These are phyloP conservation scores for Hypsizygus ulmarius DNA, from an alignment of 1,284 basidiomycete species.

Conservation along the genomic window DNA sequence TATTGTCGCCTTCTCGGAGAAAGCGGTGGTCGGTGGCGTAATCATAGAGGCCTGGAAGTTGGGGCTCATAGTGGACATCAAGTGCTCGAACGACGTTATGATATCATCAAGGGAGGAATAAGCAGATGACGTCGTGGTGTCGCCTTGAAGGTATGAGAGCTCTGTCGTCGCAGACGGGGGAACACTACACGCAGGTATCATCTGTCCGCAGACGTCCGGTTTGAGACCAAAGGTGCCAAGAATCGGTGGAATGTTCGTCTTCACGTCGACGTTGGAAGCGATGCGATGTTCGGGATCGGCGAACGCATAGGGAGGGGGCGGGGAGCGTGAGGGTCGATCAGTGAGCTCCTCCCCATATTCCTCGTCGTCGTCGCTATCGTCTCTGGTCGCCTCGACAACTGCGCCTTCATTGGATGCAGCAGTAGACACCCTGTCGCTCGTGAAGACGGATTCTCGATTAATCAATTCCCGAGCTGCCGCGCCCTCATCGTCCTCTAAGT, in stretches of 20 bases:
- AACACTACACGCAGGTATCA: slow-evolving; percentile 2
- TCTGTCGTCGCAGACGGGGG: slow-evolving; percentile 9
- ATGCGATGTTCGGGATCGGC: slow-evolving; percentile 3
- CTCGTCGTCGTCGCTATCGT: slow-evolving; percentile 12
- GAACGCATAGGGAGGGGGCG: slow-evolving; percentile 17
- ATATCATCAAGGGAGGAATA: slow-evolving; percentile 20
- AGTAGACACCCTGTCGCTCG: slow-evolving; percentile 9
- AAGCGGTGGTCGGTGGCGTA: not conserved
- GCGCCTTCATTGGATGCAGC: slow-evolving; percentile 3
- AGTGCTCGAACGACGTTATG: slow-evolving; percentile 20
- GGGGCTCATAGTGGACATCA: slow-evolving; percentile 17
- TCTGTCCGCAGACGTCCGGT: not conserved
- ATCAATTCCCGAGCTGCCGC: slow-evolving; percentile 16
- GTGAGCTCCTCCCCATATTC: slow-evolving; percentile 10
- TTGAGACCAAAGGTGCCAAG: not conserved
- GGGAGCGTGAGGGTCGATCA: slow-evolving; percentile 5
- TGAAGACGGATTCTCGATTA: slow-evolving; percentile 18
- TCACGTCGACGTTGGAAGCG: not conserved
- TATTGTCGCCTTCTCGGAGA: not conserved
- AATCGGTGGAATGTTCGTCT: not conserved
- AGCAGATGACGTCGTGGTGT: slow-evolving; percentile 7
- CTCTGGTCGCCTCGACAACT: slow-evolving; percentile 4
- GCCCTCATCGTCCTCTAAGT: slow-evolving; percentile 7
- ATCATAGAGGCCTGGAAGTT: slow-evolving; percentile 2
- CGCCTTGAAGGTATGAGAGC: slow-evolving; percentile 11